Evolutionary conservation across 208 protist species (phyloP).

Genomic region (Leptomonas seymouri): DNA sequence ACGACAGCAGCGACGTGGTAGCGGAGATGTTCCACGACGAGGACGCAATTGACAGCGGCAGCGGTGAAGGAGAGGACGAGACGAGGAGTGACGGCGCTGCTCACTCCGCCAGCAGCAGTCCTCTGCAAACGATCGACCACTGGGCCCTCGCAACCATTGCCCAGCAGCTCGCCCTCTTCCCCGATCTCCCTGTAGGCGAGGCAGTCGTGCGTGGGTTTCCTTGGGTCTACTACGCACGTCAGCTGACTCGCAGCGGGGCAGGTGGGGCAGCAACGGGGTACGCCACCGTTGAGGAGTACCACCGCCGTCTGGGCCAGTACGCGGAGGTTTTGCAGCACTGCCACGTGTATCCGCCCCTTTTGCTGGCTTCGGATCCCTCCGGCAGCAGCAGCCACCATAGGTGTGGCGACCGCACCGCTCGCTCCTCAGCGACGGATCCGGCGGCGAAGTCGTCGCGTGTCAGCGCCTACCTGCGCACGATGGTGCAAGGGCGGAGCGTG

Average conservation of each 20-base stretch:
- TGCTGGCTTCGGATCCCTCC: slow-evolving; percentile 8
- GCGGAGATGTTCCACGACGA: slow-evolving; percentile 17
- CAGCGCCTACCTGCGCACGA: slow-evolving; percentile 21
- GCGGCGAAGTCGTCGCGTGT: slow-evolving; percentile 9
- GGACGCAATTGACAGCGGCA: neutral
- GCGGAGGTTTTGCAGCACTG: slow-evolving; percentile 34
- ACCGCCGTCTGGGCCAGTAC: slow-evolving; percentile 32
- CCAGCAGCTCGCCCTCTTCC: slow-evolving; percentile 51
- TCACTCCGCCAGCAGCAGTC: slow-evolving; percentile 7
- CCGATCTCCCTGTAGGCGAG: slow-evolving; percentile 63
- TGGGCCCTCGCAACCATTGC: slow-evolving; percentile 55
- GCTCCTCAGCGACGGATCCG: neutral
- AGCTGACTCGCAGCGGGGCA: slow-evolving; percentile 36
- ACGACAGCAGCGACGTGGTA: slow-evolving; percentile 19
- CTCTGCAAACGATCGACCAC: slow-evolving; percentile 56
- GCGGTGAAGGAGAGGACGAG: neutral
- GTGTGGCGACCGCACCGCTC: neutral
- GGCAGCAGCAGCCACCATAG: neutral
- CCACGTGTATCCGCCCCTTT: slow-evolving; percentile 26
- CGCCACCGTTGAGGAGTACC: slow-evolving; percentile 31
- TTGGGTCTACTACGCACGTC: slow-evolving; percentile 63
- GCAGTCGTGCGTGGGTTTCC: slow-evolving; percentile 56
- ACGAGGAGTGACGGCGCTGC: neutral
- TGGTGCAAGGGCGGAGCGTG: slow-evolving; percentile 14
- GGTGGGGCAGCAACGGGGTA: slow-evolving; percentile 37